These are phyloP conservation scores for Calonectria montana DNA, from an alignment of 2,329 filamentous ascomycete species.

Conservation along the genomic window DNA sequence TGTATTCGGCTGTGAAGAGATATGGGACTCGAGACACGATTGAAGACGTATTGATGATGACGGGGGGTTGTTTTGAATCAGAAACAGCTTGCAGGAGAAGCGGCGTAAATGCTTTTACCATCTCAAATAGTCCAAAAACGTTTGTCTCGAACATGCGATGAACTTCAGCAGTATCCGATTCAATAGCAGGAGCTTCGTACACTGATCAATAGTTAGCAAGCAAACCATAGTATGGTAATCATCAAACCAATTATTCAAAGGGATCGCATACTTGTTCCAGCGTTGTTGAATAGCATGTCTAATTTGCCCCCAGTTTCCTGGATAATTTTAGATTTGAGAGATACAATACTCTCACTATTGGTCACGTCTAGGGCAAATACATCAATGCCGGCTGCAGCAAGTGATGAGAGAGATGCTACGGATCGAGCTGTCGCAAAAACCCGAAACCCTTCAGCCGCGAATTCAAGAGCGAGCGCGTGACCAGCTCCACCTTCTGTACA, in stretches of 20 bases:
- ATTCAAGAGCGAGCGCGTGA: constrained; percentile 28
- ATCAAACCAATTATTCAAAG: no score
- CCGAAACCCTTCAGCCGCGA: constrained; percentile 18
- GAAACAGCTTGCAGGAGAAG: constrained; percentile 20
- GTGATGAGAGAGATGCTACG: neutral
- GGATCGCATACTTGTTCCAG: constrained; percentile 19
- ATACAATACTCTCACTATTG: constrained; percentile 16
- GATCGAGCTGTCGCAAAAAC: constrained; percentile 30
- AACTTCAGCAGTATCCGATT: constrained; percentile 14
- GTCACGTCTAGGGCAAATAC: constrained; percentile 24
- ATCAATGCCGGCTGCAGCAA: constrained; percentile 26
- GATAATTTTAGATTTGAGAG: constrained; percentile 18
- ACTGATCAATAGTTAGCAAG: neutral
- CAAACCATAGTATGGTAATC: no score
- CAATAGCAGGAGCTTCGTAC: constrained; percentile 25
- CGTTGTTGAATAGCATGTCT: constrained; percentile 26
- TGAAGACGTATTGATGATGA: constrained; percentile 23
- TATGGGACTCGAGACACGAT: constrained; percentile 17
- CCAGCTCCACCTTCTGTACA: constrained; percentile 26
- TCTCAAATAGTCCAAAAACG: constrained; percentile 26
- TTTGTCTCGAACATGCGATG: constrained; percentile 26
- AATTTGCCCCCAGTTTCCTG: constrained; percentile 19
- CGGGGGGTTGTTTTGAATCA: constrained; percentile 4
- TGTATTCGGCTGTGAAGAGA: constrained; percentile 9
- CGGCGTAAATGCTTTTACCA: constrained; percentile 24